phyloP scores from a whole-genome alignment of 305 asterid genomes.

The Fraxinus nigra region DNA sequence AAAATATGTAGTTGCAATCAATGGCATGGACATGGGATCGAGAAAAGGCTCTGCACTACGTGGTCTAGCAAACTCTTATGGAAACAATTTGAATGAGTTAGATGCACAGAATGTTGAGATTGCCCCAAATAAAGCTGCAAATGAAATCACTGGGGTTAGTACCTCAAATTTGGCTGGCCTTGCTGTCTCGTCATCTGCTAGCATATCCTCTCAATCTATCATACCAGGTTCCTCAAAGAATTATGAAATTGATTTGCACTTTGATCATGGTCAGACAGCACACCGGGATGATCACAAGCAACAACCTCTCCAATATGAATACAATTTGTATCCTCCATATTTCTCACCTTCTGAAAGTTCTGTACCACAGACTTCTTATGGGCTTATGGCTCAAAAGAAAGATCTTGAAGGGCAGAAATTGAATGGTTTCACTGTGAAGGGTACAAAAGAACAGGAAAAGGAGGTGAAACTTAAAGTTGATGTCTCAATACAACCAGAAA shows the following conservation, averaged over 20 bases:
- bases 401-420: conserved; percentile 36
- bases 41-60: conserved; percentile 42
- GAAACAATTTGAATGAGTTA: conserved; percentile 52
- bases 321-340: conserved; percentile 32
- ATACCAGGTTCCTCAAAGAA: conserved; percentile 31
- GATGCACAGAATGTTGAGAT: conserved; percentile 38
- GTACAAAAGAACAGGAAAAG: conserved; percentile 33
- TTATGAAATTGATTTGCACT: conserved; percentile 34
- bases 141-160: conserved; percentile 36
- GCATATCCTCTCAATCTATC: conserved; percentile 35
- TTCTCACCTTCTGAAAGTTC: conserved; percentile 34
- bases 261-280: conserved; percentile 31
- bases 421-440: conserved; percentile 25
- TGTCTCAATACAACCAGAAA: conserved; percentile 28
- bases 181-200: conserved; percentile 29
- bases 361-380: conserved; percentile 32
- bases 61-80: conserved; percentile 44
- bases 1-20: conserved; percentile 69
- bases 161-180: conserved; percentile 33
- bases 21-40: conserved; percentile 55
- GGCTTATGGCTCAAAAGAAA: conserved; percentile 33
- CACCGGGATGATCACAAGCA: conserved; percentile 32
- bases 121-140: conserved; percentile 36
- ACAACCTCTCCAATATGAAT: conserved; percentile 37
- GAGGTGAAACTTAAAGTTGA: conserved; percentile 36